phyloP scores from a whole-genome alignment of 306 rosid species.

The Begonia loranthoides region DNA sequence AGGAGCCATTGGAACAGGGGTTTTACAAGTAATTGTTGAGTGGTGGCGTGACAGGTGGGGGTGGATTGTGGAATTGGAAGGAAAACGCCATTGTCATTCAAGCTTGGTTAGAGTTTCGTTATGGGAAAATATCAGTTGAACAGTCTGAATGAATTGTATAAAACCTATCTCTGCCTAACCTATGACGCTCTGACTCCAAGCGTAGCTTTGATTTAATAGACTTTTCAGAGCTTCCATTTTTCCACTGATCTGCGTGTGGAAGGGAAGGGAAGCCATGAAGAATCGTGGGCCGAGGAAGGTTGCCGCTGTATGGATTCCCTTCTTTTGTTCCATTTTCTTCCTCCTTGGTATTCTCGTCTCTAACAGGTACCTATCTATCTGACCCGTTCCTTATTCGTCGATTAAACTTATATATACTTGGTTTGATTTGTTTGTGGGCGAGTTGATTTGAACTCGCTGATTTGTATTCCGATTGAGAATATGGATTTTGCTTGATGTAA shows the following conservation, averaged over 20 bases:
- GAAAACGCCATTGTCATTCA: no score
- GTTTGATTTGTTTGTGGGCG: background rate
- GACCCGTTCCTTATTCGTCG: background rate
- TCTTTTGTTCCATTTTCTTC: constrained; percentile 65
- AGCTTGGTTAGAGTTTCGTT: no score
- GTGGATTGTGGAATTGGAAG: no score
- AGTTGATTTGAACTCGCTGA: constrained; percentile 1
- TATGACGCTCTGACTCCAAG: background rate
- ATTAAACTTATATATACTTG: background rate
- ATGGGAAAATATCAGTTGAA: no score
- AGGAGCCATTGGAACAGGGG: no score
- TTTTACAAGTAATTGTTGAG: no score
- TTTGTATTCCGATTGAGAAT: background rate
- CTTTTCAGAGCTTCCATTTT: background rate
- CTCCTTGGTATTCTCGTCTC: constrained; percentile 71
- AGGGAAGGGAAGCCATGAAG: constrained; percentile 32
- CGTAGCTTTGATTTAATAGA: background rate
- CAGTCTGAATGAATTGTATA: background rate
- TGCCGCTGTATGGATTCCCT: constrained; percentile 74
- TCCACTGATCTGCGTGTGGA: background rate
- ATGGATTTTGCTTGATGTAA: constrained; percentile 6
- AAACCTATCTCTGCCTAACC: background rate
- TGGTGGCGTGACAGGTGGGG: no score
- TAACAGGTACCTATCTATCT: constrained; percentile 32
- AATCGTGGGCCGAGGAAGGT: constrained; percentile 44